A percentile compares a stretch with the other conserved stretches of the same genome.
These are phyloP conservation scores for Chernovozyma sophiae-reginae DNA, from an alignment of 1,139 yeast genomes.

Conservation along the genomic window DNA sequence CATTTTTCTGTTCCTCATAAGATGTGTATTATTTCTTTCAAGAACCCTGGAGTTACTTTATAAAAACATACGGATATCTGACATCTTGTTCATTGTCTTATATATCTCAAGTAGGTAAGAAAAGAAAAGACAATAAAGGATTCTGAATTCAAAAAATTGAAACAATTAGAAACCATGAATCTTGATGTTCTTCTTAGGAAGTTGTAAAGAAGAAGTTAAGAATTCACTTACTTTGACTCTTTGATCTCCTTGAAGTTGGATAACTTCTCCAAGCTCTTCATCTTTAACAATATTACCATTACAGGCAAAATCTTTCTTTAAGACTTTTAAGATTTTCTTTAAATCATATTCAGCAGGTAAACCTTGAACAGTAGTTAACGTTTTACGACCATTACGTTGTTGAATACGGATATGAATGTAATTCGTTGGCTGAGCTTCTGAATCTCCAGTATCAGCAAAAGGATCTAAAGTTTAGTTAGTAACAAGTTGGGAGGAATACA, in stretches of 20 bases:
- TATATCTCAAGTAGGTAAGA: too few species aligned
- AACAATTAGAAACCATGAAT: slow-evolving; percentile 92
- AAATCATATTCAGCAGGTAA: slow-evolving; percentile 92
- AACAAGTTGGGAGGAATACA: too few species aligned
- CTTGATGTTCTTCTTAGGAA: slow-evolving; percentile 95
- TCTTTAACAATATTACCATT: slow-evolving; percentile 98
- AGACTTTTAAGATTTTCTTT: slow-evolving; percentile 87
- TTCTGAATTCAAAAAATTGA: too few species aligned
- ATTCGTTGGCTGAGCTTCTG: slow-evolving; percentile 93
- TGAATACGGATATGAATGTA: slow-evolving; percentile 98
- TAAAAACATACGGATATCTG: too few species aligned
- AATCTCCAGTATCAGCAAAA: slow-evolving; percentile 99
- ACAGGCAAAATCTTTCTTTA: slow-evolving; percentile 98
- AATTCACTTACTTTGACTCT: slow-evolving; percentile 95
- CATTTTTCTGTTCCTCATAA: too few species aligned
- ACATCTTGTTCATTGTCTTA: too few species aligned
- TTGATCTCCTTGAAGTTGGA: slow-evolving; percentile 98
- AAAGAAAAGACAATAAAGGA: background rate
- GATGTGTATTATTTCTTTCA: too few species aligned
- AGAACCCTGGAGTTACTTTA: too few species aligned
- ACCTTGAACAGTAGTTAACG: slow-evolving; percentile 98
- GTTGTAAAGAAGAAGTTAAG: slow-evolving; percentile 78
- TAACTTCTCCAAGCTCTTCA: slow-evolving; percentile 93
- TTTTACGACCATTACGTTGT: slow-evolving; percentile 99
- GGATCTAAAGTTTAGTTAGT: slow-evolving; percentile 57